phyloP scores from a whole-genome alignment of 768 basidiomycete species.

The Asterophora parasitica region DNA sequence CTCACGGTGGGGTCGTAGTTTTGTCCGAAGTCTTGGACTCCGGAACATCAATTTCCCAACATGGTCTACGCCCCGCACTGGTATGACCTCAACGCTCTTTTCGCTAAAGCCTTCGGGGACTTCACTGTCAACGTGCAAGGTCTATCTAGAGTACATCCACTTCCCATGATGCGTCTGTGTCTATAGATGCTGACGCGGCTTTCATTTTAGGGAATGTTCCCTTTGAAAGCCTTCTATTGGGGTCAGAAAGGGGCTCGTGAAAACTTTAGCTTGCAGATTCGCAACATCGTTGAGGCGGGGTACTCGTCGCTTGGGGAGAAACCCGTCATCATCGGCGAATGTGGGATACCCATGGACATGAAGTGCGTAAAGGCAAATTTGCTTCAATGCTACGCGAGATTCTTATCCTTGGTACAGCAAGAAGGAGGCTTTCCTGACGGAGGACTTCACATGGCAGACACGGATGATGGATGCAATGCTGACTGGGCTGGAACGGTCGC shows the following conservation, averaged over 20 bases:
- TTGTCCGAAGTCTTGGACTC: conserved; percentile 74
- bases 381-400: background rate
- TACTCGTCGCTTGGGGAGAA: conserved; percentile 70
- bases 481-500: conserved; percentile 68
- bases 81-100: conserved; percentile 89
- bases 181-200: background rate
- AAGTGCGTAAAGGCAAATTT: conserved; percentile 55
- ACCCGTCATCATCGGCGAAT: conserved; percentile 88
- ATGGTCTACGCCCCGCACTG: conserved; percentile 38
- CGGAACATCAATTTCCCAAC: conserved; percentile 46
- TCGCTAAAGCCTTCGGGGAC: conserved; percentile 76
- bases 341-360: conserved; percentile 95
- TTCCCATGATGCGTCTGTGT: background rate
- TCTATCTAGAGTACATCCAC: conserved; percentile 63
- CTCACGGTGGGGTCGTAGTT: conserved; percentile 32
- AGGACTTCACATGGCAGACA: conserved; percentile 77
- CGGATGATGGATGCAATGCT: conserved; percentile 96
- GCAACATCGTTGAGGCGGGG: conserved; percentile 67
- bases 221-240: conserved; percentile 79
- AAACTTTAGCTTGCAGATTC: conserved; percentile 80
- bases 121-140: conserved; percentile 94
- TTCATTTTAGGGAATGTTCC: conserved; percentile 72
- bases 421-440: conserved; percentile 63
- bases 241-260: conserved; percentile 76
- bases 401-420: conserved; percentile 37